phyloP scores from a whole-genome alignment of 495 filamentous ascomycete species.

The Penicillium goetzii region DNA sequence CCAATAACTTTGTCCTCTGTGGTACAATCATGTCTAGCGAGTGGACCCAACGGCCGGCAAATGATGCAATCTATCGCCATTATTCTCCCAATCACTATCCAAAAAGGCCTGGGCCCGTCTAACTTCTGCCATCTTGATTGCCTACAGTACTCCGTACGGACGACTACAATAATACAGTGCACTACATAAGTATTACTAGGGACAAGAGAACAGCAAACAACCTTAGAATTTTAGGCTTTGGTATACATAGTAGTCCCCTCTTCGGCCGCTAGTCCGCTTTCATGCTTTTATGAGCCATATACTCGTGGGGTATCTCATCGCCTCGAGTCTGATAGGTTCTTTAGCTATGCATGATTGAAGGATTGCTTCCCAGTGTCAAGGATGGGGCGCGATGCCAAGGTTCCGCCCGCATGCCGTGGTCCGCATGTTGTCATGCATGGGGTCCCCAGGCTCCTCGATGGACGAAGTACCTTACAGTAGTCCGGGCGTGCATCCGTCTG shows the following conservation, averaged over 20 bases:
- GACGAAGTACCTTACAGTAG: too few relatives aligned
- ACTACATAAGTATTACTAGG: too few relatives aligned
- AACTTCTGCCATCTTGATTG: not conserved
- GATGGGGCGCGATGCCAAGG: not conserved
- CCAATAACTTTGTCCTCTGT: not conserved
- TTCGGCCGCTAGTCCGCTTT: not conserved
- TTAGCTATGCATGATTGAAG: not conserved
- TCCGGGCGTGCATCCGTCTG: not conserved
- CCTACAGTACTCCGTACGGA: too few relatives aligned
- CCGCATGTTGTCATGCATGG: not conserved
- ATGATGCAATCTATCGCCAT: conserved; percentile 28
- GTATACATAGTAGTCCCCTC: not conserved
- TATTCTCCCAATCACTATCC: conserved; percentile 1
- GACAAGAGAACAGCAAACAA: not conserved
- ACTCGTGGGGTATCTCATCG: not conserved
- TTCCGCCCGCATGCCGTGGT: not conserved
- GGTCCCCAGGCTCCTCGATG: not conserved
- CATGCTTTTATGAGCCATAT: not conserved
- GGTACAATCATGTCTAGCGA: not conserved
- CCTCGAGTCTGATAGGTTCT: not conserved
- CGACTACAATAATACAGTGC: not conserved
- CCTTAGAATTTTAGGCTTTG: not conserved
- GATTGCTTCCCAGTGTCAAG: not conserved
- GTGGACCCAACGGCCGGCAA: not conserved
- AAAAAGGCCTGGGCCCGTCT: not conserved